phyloP scores from a whole-genome alignment of 148 eudicot genomes.

The Nepenthes gracilis region DNA sequence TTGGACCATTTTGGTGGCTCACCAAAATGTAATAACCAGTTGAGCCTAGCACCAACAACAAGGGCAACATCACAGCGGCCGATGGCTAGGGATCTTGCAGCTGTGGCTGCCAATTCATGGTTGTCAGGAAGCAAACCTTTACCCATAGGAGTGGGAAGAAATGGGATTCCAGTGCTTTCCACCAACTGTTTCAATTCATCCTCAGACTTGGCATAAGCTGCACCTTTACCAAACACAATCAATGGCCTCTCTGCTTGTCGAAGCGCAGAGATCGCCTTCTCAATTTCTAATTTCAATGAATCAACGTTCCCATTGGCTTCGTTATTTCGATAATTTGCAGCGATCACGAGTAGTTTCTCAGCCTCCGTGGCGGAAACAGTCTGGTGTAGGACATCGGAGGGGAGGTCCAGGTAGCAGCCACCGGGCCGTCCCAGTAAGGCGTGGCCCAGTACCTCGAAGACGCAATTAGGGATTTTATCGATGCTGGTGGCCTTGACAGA shows the following conservation, averaged over 20 bases:
- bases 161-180: slow-evolving; percentile 80
- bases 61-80: slow-evolving; percentile 92
- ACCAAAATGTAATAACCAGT: slow-evolving; percentile 95
- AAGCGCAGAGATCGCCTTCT: slow-evolving; percentile 42
- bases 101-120: slow-evolving; percentile 83
- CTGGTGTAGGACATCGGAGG: slow-evolving; percentile 79
- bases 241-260: slow-evolving; percentile 63
- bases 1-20: slow-evolving; percentile 88
- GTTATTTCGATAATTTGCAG: slow-evolving; percentile 7
- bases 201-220: slow-evolving; percentile 62
- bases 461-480: slow-evolving; percentile 28
- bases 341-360: slow-evolving; percentile 29
- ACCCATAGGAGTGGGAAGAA: slow-evolving; percentile 96
- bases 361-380: slow-evolving; percentile 42
- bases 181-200: slow-evolving; percentile 38
- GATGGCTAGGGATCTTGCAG: slow-evolving; percentile 81
- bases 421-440: slow-evolving; percentile 69
- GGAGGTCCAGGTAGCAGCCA: slow-evolving; percentile 69
- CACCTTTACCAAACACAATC: slow-evolving; percentile 90
- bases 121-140: slow-evolving; percentile 81
- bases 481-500: slow-evolving; percentile 43
- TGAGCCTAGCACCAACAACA: slow-evolving; percentile 80
- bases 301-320: neutral
- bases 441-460: slow-evolving; percentile 26
- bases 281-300: slow-evolving; percentile 15